A percentile compares a stretch with the other conserved stretches of the same genome.
These are phyloP conservation scores for Tricholoma hemisulphureum DNA, from an alignment of 768 basidiomycete genomes.

Conservation along the genomic window DNA sequence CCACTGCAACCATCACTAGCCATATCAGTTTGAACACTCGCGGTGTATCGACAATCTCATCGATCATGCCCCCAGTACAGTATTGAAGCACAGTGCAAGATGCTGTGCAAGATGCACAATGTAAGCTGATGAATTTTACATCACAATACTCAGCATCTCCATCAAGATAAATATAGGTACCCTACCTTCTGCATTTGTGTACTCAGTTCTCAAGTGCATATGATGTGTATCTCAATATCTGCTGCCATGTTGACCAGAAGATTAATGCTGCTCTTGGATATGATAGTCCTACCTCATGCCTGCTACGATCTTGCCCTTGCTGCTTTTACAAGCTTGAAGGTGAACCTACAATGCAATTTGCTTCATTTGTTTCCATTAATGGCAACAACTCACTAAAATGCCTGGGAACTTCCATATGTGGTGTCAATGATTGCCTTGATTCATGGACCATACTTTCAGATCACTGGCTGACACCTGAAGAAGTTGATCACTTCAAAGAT, in stretches of 20 bases:
- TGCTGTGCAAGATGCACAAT: constrained; percentile 12
- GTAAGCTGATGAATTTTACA: background rate
- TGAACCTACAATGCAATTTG: background rate
- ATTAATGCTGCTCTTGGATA: background rate
- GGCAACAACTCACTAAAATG: no score
- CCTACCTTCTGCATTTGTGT: background rate
- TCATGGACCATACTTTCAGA: background rate
- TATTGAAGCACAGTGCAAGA: constrained; percentile 11
- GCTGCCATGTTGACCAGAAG: background rate
- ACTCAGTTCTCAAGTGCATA: background rate
- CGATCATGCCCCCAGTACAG: constrained; percentile 9
- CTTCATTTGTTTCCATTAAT: no score
- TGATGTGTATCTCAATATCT: constrained; percentile 2
- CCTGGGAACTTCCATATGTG: background rate
- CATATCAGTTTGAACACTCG: constrained; percentile 2
- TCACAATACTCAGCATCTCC: background rate
- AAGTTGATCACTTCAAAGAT: no score
- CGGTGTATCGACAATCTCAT: constrained; percentile 7
- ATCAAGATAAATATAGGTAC: background rate
- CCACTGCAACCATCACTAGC: constrained; percentile 9
- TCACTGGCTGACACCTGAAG: no score
- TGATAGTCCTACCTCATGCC: background rate
- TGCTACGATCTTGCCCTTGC: no score
- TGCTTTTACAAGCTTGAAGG: background rate
- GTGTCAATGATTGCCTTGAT: background rate